Percentiles rank a stretch among this genome's conserved stretches.
phyloP scores from a whole-genome alignment of 2,329 filamentous ascomycete genomes.

The Trematosphaeria pertusa region DNA sequence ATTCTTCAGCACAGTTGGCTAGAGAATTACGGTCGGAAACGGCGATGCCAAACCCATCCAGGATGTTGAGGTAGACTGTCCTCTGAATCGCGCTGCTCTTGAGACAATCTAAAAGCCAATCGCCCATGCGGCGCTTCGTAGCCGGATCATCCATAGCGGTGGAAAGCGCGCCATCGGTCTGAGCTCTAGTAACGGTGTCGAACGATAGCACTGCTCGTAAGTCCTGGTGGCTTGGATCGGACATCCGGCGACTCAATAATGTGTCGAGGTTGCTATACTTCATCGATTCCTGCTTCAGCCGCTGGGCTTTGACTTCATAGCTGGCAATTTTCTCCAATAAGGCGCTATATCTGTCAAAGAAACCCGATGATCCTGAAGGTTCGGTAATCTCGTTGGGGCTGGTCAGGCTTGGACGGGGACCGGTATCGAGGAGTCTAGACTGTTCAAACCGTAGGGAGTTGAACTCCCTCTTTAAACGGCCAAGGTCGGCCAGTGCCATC shows the following conservation, averaged over 20 bases:
- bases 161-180: slow-evolving; percentile 6
- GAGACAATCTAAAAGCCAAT: slow-evolving; percentile 13
- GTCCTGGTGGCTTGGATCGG: slow-evolving; percentile 1
- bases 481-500: slow-evolving; percentile 4
- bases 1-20: slow-evolving; percentile 3
- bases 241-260: slow-evolving; percentile 3
- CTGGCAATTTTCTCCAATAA: slow-evolving; percentile 8
- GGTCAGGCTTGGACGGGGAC: neutral
- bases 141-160: neutral
- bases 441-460: slow-evolving; percentile 10
- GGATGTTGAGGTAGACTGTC: slow-evolving; percentile 6
- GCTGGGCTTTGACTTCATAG: slow-evolving; percentile 14
- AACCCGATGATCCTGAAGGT: neutral
- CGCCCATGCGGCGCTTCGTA: slow-evolving; percentile 2
- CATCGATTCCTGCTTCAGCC: slow-evolving; percentile 5
- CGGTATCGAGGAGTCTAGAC: slow-evolving; percentile 4
- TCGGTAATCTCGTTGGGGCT: neutral
- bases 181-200: slow-evolving; percentile 1
- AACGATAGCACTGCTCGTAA: neutral
- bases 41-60: neutral
- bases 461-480: slow-evolving; percentile 12
- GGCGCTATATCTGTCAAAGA: slow-evolving; percentile 5
- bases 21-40: slow-evolving; percentile 1
- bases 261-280: neutral
- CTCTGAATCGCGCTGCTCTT: slow-evolving; percentile 13